phyloP scores from a whole-genome alignment of 2,329 filamentous ascomycete species.

The Colletotrichum costaricense region DNA sequence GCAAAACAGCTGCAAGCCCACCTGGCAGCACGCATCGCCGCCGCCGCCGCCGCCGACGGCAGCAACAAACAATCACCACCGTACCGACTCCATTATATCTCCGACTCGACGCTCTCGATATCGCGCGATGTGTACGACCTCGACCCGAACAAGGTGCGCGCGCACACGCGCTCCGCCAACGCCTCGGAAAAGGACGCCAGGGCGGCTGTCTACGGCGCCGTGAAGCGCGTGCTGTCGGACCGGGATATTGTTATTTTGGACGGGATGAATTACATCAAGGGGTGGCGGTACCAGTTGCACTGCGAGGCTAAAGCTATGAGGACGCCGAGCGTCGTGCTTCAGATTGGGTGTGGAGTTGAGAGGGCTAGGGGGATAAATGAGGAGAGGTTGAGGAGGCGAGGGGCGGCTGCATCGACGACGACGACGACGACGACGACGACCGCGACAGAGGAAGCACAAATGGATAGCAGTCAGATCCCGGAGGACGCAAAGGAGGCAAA shows the following conservation, averaged over 20 bases:
- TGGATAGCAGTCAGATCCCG: constrained; percentile 53
- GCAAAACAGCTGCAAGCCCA: constrained; percentile 74
- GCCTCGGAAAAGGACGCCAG: constrained; percentile 85
- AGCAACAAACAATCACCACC: constrained; percentile 43
- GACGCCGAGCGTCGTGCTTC: constrained; percentile 80
- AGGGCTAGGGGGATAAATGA: constrained; percentile 69
- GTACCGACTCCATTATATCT: constrained; percentile 79
- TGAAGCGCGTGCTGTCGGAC: constrained; percentile 79
- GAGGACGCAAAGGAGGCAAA: background rate
- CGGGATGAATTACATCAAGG: constrained; percentile 89
- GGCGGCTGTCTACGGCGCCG: constrained; percentile 79
- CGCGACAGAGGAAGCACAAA: constrained; percentile 11
- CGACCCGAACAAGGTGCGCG: constrained; percentile 60
- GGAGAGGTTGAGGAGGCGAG: constrained; percentile 56
- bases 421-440: background rate
- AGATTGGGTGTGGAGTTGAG: constrained; percentile 69
- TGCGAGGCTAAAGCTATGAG: constrained; percentile 85
- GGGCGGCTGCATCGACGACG: constrained; percentile 6
- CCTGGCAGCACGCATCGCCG: constrained; percentile 68
- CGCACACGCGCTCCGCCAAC: constrained; percentile 76
- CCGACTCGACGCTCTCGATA: constrained; percentile 77
- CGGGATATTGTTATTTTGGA: constrained; percentile 84
- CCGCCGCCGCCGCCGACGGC: background rate
- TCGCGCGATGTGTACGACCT: constrained; percentile 78
- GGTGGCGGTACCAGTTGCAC: constrained; percentile 87